Evolutionary conservation across 306 rosid genomes (phyloP).

Genomic region (Morella rubra): DNA sequence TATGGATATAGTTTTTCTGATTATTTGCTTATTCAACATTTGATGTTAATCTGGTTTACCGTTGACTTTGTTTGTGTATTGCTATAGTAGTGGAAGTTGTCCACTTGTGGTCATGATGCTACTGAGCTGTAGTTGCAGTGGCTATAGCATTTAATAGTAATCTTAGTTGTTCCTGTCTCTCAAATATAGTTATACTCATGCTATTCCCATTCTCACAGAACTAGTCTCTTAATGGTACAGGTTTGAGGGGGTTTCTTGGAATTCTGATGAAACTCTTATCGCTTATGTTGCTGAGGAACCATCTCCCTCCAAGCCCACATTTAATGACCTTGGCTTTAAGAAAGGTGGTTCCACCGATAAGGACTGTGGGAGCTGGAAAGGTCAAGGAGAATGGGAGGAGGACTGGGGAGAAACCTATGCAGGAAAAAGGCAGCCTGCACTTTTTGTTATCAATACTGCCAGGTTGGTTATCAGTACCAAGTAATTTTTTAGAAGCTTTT

Average conservation of each 20-base stretch:
- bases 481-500: conserved; percentile 20
- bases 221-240: conserved; percentile 37
- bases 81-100: conserved; percentile 15
- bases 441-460: conserved; percentile 54
- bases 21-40: conserved; percentile 15
- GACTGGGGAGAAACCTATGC: conserved; percentile 91
- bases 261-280: conserved; percentile 56
- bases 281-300: conserved; percentile 90
- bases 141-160: not conserved
- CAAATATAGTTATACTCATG: conserved; percentile 6
- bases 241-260: conserved; percentile 95
- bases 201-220: not conserved
- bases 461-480: conserved; percentile 42
- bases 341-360: conserved; percentile 48
- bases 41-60: conserved; percentile 3
- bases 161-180: not conserved
- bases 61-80: conserved; percentile 5
- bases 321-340: conserved; percentile 50
- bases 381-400: conserved; percentile 80
- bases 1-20: not conserved
- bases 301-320: conserved; percentile 63
- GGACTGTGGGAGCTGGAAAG: conserved; percentile 69
- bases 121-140: conserved; percentile 13
- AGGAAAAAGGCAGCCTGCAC: conserved; percentile 78
- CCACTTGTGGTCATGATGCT: conserved; percentile 10